These are phyloP conservation scores for Misopates orontium DNA, from an alignment of 257 asterid species.

Conservation along the genomic window DNA sequence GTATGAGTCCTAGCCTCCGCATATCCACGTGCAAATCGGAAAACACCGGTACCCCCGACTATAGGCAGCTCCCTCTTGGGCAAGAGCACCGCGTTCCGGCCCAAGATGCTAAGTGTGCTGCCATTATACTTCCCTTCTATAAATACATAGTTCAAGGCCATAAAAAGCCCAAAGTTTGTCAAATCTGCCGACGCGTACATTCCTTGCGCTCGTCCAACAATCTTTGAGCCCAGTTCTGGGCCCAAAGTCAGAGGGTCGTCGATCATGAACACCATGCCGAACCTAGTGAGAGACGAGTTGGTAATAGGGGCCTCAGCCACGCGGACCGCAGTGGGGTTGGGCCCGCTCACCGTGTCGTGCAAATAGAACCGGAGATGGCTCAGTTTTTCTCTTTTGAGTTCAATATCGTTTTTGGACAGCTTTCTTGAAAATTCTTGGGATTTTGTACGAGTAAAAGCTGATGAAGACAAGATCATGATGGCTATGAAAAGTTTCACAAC, in stretches of 20 bases:
- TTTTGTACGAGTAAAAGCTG: too few relatives aligned
- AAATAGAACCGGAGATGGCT: constrained; percentile 32
- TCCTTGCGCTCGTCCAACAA: constrained; percentile 44
- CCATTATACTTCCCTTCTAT: constrained; percentile 40
- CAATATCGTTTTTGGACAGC: background rate
- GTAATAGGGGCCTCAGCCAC: constrained; percentile 30
- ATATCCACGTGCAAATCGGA: constrained; percentile 38
- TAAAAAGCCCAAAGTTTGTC: constrained; percentile 17
- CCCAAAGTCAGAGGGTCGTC: constrained; percentile 39
- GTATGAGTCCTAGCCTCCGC: constrained; percentile 32
- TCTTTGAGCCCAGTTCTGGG: constrained; percentile 26
- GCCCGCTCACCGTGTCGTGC: constrained; percentile 35
- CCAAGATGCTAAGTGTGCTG: constrained; percentile 38
- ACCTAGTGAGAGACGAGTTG: constrained; percentile 22
- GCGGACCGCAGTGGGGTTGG: constrained; percentile 38
- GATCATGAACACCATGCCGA: constrained; percentile 33
- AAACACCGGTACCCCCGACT: constrained; percentile 39
- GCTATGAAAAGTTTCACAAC: too few relatives aligned
- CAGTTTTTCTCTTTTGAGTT: constrained; percentile 34
- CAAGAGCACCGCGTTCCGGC: constrained; percentile 23
- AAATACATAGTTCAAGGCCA: constrained; percentile 36
- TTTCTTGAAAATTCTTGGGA: too few relatives aligned
- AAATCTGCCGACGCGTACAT: constrained; percentile 32
- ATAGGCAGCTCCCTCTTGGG: constrained; percentile 38
- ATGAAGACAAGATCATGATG: too few relatives aligned